Percentiles rank a stretch among this genome's conserved stretches.
Conservation (phyloP, 208 protist genomes). For the Trypanosoma brucei region DNA sequence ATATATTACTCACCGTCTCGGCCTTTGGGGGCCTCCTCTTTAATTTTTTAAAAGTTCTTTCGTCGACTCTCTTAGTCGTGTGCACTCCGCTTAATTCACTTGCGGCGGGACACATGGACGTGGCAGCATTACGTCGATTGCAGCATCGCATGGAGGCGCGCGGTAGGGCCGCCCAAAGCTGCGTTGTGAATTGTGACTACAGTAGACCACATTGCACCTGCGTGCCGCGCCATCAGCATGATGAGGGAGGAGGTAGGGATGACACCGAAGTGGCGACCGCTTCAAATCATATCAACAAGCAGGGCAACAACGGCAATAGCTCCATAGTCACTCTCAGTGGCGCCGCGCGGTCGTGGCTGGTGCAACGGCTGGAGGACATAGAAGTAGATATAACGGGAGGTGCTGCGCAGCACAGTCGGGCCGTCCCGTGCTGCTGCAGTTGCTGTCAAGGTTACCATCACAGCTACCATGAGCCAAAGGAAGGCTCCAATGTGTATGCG, state of each 20-base stretch:
- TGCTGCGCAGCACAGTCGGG: constrained; percentile 1
- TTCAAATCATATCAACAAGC: too few relatives aligned
- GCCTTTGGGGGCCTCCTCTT: too few relatives aligned
- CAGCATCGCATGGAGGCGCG: constrained; percentile 72
- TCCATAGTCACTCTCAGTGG: neutral
- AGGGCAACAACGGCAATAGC: neutral
- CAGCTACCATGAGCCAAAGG: constrained; percentile 4
- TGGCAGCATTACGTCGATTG: constrained; percentile 37
- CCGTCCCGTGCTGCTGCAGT: constrained; percentile 9
- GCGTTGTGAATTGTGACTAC: neutral
- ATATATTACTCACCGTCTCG: neutral
- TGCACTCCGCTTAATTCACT: neutral
- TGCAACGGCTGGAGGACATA: constrained; percentile 20
- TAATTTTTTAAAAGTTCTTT: too few relatives aligned
- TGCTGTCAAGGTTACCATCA: constrained; percentile 25
- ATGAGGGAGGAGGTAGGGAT: neutral
- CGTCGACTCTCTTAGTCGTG: too few relatives aligned
- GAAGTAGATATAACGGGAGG: constrained; percentile 68
- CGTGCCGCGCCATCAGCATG: neutral
- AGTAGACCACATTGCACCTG: constrained; percentile 16
- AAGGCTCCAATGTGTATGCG: too few relatives aligned
- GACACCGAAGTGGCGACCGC: too few relatives aligned
- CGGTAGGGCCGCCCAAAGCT: constrained; percentile 22
- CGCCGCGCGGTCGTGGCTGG: constrained; percentile 15
- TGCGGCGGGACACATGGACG: constrained; percentile 7